These are phyloP conservation scores for Eucommia ulmoides DNA, from an alignment of 257 asterid species.

Conservation along the genomic window DNA sequence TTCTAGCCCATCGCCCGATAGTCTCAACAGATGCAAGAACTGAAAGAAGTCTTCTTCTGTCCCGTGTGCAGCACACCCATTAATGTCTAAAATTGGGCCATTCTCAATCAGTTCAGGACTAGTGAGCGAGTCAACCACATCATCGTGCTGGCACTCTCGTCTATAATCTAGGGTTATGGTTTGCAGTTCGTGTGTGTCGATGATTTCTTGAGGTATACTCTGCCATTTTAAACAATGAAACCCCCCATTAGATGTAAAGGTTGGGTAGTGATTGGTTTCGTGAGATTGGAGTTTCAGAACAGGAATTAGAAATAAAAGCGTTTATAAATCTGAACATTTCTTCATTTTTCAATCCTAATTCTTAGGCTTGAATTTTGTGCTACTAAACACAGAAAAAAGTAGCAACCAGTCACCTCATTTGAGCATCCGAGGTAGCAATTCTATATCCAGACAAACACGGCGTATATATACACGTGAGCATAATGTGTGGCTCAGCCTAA, in stretches of 20 bases:
- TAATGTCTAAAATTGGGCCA: constrained; percentile 18
- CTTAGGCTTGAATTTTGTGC: too few species aligned
- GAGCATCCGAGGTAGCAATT: too few species aligned
- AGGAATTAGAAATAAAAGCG: too few species aligned
- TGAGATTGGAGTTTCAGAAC: too few species aligned
- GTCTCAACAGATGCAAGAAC: constrained; percentile 57
- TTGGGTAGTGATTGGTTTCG: too few species aligned
- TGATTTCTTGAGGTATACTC: constrained; percentile 88
- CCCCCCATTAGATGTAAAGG: constrained; percentile 11
- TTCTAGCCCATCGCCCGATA: constrained; percentile 58
- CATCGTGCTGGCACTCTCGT: constrained; percentile 89
- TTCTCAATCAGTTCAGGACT: constrained; percentile 35
- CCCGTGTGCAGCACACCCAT: constrained; percentile 16
- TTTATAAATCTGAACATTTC: too few species aligned
- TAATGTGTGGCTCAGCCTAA: too few species aligned
- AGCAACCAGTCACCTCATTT: too few species aligned
- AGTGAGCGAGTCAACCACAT: constrained; percentile 85
- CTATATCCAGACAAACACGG: too few species aligned
- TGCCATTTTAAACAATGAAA: constrained; percentile 16
- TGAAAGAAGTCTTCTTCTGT: constrained; percentile 23
- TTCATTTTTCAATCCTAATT: too few species aligned
- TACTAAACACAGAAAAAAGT: too few species aligned
- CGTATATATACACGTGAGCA: too few species aligned
- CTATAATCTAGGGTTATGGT: constrained; percentile 80
- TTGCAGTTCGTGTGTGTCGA: constrained; percentile 68